These are phyloP conservation scores for Candida fluviatilis DNA, from an alignment of 805 yeast genomes.

Conservation along the genomic window DNA sequence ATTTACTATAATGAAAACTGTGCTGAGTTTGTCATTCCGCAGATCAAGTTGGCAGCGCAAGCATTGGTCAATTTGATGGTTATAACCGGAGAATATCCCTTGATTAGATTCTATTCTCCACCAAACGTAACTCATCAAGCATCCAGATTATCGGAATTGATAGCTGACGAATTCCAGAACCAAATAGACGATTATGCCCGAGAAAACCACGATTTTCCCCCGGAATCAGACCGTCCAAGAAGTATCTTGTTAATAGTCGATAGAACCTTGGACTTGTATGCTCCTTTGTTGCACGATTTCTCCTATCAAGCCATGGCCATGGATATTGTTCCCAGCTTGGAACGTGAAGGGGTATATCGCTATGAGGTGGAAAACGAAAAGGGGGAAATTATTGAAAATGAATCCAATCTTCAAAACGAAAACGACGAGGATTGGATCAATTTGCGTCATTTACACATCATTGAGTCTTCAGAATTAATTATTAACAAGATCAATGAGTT, in stretches of 20 bases:
- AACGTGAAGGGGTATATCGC: constrained; percentile 40
- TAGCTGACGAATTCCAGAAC: constrained; percentile 69
- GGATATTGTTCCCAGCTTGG: constrained; percentile 54
- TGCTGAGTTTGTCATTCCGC: constrained; percentile 53
- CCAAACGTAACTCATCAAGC: constrained; percentile 50
- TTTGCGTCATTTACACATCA: constrained; percentile 69
- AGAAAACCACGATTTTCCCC: constrained; percentile 57
- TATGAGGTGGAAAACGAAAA: constrained; percentile 55
- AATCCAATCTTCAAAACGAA: constrained; percentile 45
- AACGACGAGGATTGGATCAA: constrained; percentile 74
- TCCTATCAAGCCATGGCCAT: constrained; percentile 89
- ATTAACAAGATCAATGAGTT: constrained; percentile 58
- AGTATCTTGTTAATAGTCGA: constrained; percentile 76
- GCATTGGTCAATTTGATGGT: constrained; percentile 70
- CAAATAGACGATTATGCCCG: constrained; percentile 76
- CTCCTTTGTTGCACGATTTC: constrained; percentile 86
- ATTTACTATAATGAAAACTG: constrained; percentile 67
- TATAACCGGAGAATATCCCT: constrained; percentile 83
- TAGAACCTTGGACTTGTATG: constrained; percentile 75
- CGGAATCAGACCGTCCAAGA: constrained; percentile 57
- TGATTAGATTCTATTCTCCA: constrained; percentile 66
- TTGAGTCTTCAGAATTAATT: constrained; percentile 65
- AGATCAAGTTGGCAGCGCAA: constrained; percentile 56
- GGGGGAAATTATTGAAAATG: constrained; percentile 28
- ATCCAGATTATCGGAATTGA: constrained; percentile 55